Evolutionary conservation across 2,329 filamentous ascomycete species (phyloP).

Genomic region (Aspergillus arachidicola): DNA sequence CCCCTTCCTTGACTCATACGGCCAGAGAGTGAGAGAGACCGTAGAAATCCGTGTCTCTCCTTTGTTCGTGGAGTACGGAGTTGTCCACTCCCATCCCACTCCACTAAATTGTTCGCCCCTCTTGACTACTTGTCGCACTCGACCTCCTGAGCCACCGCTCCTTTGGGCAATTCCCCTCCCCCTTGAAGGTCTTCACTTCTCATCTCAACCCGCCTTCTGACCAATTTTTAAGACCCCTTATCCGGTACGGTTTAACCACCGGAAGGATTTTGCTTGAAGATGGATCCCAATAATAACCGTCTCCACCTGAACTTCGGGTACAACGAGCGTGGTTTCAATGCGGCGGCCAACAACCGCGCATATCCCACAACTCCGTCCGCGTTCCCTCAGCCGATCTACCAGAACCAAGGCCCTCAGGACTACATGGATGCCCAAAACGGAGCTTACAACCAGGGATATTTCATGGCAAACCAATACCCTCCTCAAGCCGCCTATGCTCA

Average conservation of each 20-base stretch:
- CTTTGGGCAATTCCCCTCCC: conserved; percentile 23
- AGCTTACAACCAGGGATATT: conserved; percentile 57
- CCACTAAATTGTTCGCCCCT: conserved; percentile 14
- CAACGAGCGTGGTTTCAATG: conserved; percentile 66
- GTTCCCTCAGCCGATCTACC: conserved; percentile 87
- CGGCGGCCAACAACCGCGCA: conserved; percentile 63
- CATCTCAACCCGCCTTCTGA: conserved; percentile 8
- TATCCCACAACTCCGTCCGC: conserved; percentile 92
- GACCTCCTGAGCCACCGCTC: conserved; percentile 33
- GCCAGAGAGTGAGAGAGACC: not conserved
- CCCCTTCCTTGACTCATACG: not conserved
- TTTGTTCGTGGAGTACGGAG: conserved; percentile 3
- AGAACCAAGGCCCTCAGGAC: conserved; percentile 61
- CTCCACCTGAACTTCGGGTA: conserved; percentile 53
- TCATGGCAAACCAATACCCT: conserved; percentile 62
- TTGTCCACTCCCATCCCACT: conserved; percentile 19
- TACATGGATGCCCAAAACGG: conserved; percentile 57
- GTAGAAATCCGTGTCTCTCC: not conserved
- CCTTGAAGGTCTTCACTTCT: conserved; percentile 18
- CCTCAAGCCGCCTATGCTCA: conserved; percentile 55
- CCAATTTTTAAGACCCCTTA: conserved; percentile 8
- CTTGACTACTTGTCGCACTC: conserved; percentile 9
- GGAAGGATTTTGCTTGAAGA: conserved; percentile 51
- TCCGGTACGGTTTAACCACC: conserved; percentile 33
- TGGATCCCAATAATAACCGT: conserved; percentile 58